phyloP scores from a whole-genome alignment of 2,329 filamentous ascomycete genomes.

The Neofusicoccum kwambonambiense region DNA sequence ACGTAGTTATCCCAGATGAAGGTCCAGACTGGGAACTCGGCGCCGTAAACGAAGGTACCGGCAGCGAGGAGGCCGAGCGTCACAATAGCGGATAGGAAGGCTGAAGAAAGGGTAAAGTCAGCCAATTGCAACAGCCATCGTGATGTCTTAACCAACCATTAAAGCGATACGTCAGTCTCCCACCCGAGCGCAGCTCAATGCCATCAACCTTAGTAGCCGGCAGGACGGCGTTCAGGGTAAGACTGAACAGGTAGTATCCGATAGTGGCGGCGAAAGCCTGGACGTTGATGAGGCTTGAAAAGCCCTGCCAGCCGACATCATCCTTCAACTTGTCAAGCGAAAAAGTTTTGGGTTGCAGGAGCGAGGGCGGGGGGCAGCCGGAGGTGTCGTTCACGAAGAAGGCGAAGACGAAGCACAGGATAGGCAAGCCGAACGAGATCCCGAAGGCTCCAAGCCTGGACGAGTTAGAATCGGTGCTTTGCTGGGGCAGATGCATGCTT shows the following conservation, averaged over 20 bases:
- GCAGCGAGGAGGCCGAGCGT: constrained; percentile 70
- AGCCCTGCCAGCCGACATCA: constrained; percentile 82
- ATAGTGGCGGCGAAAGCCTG: constrained; percentile 68
- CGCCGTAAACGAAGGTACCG: constrained; percentile 74
- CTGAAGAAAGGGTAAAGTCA: constrained; percentile 44
- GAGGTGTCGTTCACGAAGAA: constrained; percentile 92
- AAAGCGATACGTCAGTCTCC: constrained; percentile 77
- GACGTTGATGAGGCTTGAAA: constrained; percentile 68
- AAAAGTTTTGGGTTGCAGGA: constrained; percentile 70
- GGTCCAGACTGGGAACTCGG: constrained; percentile 84
- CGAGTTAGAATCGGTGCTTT: neutral
- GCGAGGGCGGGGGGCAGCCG: constrained; percentile 82
- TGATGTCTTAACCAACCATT: constrained; percentile 42
- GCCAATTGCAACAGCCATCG: neutral
- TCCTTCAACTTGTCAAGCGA: constrained; percentile 70
- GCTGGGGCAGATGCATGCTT: neutral
- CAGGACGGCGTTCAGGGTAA: constrained; percentile 72
- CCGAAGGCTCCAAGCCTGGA: constrained; percentile 69
- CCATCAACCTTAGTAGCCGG: constrained; percentile 73
- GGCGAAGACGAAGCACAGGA: constrained; percentile 74
- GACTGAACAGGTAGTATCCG: constrained; percentile 74
- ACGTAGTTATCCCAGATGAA: constrained; percentile 91
- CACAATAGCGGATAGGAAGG: constrained; percentile 71
- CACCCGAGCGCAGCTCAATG: constrained; percentile 66
- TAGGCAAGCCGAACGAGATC: constrained; percentile 77